Conservation (phyloP, 345 rosid genomes). For the Acer saccharum region DNA sequence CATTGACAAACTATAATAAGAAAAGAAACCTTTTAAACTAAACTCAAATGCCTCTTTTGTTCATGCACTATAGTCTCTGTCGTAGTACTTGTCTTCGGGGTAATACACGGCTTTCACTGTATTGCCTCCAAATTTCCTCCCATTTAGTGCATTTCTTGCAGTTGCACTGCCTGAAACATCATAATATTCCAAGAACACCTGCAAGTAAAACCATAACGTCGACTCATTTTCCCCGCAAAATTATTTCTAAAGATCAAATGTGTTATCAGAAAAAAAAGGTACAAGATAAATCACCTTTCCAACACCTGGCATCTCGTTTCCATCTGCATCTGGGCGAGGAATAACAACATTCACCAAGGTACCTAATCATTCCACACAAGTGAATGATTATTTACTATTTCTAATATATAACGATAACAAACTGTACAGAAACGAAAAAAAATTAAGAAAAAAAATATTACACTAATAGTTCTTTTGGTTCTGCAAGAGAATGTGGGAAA, state of each 20-base stretch:
- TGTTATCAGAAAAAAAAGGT: not conserved
- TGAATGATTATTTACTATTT: not conserved
- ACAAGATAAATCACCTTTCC: slow-evolving; percentile 26
- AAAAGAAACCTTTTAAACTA: not conserved
- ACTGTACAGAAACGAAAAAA: not conserved
- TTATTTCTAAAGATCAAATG: no score
- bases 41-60: not conserved
- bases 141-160: slow-evolving; percentile 23
- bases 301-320: slow-evolving; percentile 17
- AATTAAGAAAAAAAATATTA: not conserved
- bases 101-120: slow-evolving; percentile 24
- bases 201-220: not conserved
- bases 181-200: slow-evolving; percentile 32
- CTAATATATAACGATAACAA: not conserved
- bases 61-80: slow-evolving; percentile 22
- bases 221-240: not conserved
- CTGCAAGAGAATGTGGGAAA: not conserved
- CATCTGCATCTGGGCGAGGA: slow-evolving; percentile 28
- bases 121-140: slow-evolving; percentile 31
- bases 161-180: slow-evolving; percentile 21
- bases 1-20: slow-evolving; percentile 1
- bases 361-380: slow-evolving; percentile 19
- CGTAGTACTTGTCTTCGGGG: slow-evolving; percentile 29
- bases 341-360: slow-evolving; percentile 29
- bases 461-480: not conserved